Percentiles rank a stretch among this genome's conserved stretches.
Conservation (phyloP, 495 filamentous ascomycete species). For the Aspergillus mulundensis region DNA sequence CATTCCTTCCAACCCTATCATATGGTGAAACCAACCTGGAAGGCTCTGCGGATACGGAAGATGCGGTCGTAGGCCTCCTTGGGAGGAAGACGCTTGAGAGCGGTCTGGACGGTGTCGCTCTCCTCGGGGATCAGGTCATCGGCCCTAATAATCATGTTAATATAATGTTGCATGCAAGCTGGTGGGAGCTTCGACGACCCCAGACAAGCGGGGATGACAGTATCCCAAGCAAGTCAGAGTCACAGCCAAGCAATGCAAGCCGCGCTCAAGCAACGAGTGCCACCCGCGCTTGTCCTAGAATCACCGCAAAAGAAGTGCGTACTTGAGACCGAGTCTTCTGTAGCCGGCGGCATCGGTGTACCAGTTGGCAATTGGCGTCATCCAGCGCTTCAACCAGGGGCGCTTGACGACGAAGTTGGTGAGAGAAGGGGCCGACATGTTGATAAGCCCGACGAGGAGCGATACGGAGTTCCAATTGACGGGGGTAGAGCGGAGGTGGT, state of each 20-base stretch:
- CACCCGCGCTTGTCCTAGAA: conserved; percentile 3
- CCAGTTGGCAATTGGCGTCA: conserved; percentile 77
- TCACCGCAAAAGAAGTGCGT: conserved; percentile 27
- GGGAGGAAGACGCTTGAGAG: conserved; percentile 82
- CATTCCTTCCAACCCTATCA: neutral
- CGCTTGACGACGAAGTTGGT: conserved; percentile 69
- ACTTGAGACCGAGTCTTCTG: conserved; percentile 89
- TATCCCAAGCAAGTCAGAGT: neutral
- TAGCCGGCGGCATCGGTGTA: conserved; percentile 86
- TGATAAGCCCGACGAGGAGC: conserved; percentile 32
- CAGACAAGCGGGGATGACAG: conserved; percentile 15
- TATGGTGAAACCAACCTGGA: conserved; percentile 60
- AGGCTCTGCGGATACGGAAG: conserved; percentile 90
- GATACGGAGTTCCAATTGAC: conserved; percentile 26
- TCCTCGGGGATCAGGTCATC: conserved; percentile 95
- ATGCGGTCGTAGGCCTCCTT: conserved; percentile 95
- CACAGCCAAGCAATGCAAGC: neutral
- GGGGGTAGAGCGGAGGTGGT: conserved; percentile 22
- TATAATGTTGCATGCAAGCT: neutral
- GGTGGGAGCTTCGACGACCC: conserved; percentile 19
- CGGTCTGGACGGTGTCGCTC: conserved; percentile 74
- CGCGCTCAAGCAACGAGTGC: neutral
- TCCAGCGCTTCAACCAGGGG: conserved; percentile 74
- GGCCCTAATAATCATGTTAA: conserved; percentile 51
- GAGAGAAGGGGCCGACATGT: conserved; percentile 71